Evolutionary conservation across 148 eudicot genomes (phyloP).

Genomic region (Chenopodium berlandieri): DNA sequence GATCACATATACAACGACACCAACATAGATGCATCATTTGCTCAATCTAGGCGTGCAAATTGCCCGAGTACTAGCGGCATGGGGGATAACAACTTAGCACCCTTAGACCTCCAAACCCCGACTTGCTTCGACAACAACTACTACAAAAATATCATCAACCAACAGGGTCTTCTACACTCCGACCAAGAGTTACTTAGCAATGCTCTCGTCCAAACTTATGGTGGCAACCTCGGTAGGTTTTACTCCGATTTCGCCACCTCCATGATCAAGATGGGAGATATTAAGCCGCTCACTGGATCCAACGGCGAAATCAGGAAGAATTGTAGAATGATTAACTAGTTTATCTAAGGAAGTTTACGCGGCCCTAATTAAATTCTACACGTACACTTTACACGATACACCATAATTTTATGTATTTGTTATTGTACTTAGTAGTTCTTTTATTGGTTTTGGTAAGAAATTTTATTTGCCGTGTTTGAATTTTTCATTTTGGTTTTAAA

Average conservation of each 20-base stretch:
- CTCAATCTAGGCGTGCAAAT: conserved; percentile 23
- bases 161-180: conserved; percentile 52
- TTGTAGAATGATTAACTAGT: conserved; percentile 45
- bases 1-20: conserved; percentile 49
- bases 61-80: conserved; percentile 39
- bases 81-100: conserved; percentile 51
- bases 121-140: conserved; percentile 44
- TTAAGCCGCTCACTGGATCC: conserved; percentile 55
- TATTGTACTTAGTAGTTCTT: too few species aligned
- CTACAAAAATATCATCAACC: conserved; percentile 37
- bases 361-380: neutral
- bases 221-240: conserved; percentile 26
- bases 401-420: neutral
- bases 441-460: too few species aligned
- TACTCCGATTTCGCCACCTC: conserved; percentile 42
- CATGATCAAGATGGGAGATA: conserved; percentile 58
- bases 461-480: neutral
- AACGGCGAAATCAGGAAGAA: conserved; percentile 57
- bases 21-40: conserved; percentile 48
- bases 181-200: conserved; percentile 58
- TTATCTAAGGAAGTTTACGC: neutral
- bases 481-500: neutral
- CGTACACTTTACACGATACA: neutral
- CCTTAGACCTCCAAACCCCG: conserved; percentile 49
- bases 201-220: conserved; percentile 34